Conservation (phyloP, 345 rosid genomes). For the Rhizophora apiculata region DNA sequence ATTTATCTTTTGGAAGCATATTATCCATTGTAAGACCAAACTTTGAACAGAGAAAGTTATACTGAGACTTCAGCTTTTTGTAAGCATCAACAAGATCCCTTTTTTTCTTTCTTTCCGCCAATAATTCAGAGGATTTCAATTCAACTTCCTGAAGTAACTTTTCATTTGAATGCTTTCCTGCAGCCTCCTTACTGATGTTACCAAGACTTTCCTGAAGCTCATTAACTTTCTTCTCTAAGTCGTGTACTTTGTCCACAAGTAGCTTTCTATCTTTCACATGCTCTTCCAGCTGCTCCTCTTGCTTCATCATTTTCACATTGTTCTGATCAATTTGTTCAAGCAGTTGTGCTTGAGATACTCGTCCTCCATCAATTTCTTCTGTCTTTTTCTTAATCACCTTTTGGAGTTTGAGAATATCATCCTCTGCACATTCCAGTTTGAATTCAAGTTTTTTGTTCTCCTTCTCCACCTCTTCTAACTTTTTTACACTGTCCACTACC, state of each 20-base stretch:
- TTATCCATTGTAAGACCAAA: conserved; percentile 47
- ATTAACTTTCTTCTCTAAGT: conserved; percentile 40
- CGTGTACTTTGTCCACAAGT: conserved; percentile 34
- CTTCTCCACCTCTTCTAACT: conserved; percentile 28
- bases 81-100: conserved; percentile 33
- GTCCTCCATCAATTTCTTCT: conserved; percentile 39
- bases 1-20: conserved; percentile 27
- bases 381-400: conserved; percentile 37
- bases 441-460: conserved; percentile 38
- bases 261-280: conserved; percentile 33
- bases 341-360: conserved; percentile 30
- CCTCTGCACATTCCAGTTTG: conserved; percentile 43
- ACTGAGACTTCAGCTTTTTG: conserved; percentile 67
- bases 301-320: conserved; percentile 27
- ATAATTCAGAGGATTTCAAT: conserved; percentile 39
- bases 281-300: conserved; percentile 36
- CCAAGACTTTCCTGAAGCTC: conserved; percentile 30
- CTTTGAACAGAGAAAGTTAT: conserved; percentile 51
- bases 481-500: conserved; percentile 23
- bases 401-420: conserved; percentile 38
- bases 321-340: conserved; percentile 38
- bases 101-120: conserved; percentile 44
- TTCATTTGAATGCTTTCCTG: conserved; percentile 32
- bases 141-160: conserved; percentile 41
- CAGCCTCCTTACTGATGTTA: conserved; percentile 24